Evolutionary conservation across 768 basidiomycete genomes (phyloP).

Genomic region (Bullera alba): DNA sequence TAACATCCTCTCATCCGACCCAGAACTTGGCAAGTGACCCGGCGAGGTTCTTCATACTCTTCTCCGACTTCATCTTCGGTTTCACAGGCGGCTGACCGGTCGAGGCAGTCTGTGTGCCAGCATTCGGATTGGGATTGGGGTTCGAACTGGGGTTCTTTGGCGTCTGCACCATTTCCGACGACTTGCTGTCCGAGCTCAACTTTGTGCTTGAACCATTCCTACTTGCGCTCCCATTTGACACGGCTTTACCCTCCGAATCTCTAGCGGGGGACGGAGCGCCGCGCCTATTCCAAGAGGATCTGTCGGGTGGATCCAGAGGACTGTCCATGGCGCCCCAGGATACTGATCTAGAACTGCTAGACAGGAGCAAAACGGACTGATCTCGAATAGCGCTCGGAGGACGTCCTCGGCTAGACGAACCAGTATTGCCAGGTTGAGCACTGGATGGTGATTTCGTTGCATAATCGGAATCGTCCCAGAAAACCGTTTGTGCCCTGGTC

Average conservation of each 20-base stretch:
- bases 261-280: background rate
- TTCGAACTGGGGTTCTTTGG: too few species aligned
- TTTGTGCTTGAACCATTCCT: conserved; percentile 10
- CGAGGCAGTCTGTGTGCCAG: too few species aligned
- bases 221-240: conserved; percentile 2
- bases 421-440: background rate
- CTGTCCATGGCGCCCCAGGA: conserved; percentile 13
- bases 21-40: conserved; percentile 35
- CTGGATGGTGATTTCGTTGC: conserved; percentile 1
- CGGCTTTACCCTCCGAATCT: background rate
- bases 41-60: conserved; percentile 31
- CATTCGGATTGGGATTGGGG: too few species aligned
- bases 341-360: conserved; percentile 12
- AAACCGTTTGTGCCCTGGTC: conserved; percentile 40
- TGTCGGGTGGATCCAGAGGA: background rate
- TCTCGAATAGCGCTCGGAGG: background rate
- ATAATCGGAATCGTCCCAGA: conserved; percentile 42
- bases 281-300: background rate
- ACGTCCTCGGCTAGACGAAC: too few species aligned
- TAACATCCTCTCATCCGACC: conserved; percentile 26
- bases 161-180: background rate
- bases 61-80: conserved; percentile 28
- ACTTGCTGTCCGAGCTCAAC: conserved; percentile 9
- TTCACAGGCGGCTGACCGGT: too few species aligned
- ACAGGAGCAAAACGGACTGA: conserved; percentile 4